Percentiles rank a stretch among this genome's conserved stretches.
Conservation (phyloP, 192 early-diverging fungal genomes). For the Coemansia asiatica region DNA sequence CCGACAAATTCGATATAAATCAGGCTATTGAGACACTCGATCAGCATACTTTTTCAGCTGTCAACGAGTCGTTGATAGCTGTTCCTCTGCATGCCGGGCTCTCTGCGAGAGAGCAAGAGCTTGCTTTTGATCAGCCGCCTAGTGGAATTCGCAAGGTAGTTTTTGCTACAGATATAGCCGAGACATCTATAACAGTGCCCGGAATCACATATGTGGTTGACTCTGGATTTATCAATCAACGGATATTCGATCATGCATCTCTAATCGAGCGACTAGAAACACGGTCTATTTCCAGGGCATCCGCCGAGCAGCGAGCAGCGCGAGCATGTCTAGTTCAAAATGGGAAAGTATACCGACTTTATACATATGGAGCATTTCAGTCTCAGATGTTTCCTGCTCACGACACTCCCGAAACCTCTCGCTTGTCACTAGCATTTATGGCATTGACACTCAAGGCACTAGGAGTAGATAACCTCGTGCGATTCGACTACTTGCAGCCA, state of each 20-base stretch:
- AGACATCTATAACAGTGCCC: constrained; percentile 95
- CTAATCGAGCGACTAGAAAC: constrained; percentile 92
- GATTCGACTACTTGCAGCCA: constrained; percentile 96
- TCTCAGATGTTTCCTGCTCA: constrained; percentile 89
- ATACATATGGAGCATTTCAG: constrained; percentile 82
- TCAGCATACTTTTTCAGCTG: constrained; percentile 55
- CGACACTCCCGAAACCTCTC: constrained; percentile 89
- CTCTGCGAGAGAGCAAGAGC: constrained; percentile 82
- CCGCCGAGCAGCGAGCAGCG: constrained; percentile 87
- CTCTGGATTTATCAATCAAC: constrained; percentile 90
- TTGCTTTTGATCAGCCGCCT: constrained; percentile 86
- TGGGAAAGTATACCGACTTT: constrained; percentile 92
- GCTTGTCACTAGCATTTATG: constrained; percentile 82
- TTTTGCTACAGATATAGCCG: constrained; percentile 95
- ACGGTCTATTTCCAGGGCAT: constrained; percentile 84
- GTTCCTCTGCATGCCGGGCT: constrained; percentile 85
- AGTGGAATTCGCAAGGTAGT: constrained; percentile 83
- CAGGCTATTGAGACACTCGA: constrained; percentile 63
- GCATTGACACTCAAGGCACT: constrained; percentile 87
- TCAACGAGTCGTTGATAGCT: constrained; percentile 70
- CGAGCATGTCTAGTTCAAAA: constrained; percentile 90
- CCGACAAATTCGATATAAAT: constrained; percentile 94
- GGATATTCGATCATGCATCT: constrained; percentile 83
- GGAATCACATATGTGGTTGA: constrained; percentile 95
- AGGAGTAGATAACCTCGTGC: constrained; percentile 91